phyloP scores from a whole-genome alignment of 306 rosid genomes.

The Rosa lucieae region DNA sequence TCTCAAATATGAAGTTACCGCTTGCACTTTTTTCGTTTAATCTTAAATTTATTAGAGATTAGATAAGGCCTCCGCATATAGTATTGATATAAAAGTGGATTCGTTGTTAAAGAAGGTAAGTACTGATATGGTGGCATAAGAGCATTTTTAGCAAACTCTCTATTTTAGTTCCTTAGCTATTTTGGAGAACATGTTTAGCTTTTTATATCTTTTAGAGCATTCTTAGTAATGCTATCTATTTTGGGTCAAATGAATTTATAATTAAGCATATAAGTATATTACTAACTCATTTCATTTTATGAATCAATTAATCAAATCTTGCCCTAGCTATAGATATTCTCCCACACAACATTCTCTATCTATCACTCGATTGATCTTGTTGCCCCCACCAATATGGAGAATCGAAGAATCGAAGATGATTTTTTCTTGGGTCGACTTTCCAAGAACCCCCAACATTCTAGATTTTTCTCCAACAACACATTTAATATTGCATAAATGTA shows the following conservation, averaged over 20 bases:
- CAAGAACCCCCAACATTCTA: conserved; percentile 5
- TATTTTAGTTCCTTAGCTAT: too few relatives aligned
- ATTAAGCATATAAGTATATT: background rate
- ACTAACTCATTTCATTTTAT: background rate
- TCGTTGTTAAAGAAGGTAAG: too few relatives aligned
- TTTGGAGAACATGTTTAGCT: too few relatives aligned
- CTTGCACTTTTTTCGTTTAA: too few relatives aligned
- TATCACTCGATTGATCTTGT: conserved; percentile 3
- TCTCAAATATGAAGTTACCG: too few relatives aligned
- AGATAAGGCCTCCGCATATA: too few relatives aligned
- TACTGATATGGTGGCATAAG: too few relatives aligned
- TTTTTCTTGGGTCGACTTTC: background rate
- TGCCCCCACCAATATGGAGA: background rate
- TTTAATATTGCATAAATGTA: background rate
- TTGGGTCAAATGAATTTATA: background rate
- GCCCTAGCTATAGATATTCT: background rate
- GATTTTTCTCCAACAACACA: conserved; percentile 15
- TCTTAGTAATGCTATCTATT: too few relatives aligned
- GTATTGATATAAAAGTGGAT: too few relatives aligned
- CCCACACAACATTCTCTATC: background rate
- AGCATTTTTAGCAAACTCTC: too few relatives aligned
- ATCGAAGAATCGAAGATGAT: background rate
- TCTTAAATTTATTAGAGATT: too few relatives aligned
- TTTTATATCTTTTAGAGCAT: too few relatives aligned
- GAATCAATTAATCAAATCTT: background rate